These are phyloP conservation scores for Musa acuminata DNA, from an alignment of 176 grass and related monocot genomes.

Conservation along the genomic window DNA sequence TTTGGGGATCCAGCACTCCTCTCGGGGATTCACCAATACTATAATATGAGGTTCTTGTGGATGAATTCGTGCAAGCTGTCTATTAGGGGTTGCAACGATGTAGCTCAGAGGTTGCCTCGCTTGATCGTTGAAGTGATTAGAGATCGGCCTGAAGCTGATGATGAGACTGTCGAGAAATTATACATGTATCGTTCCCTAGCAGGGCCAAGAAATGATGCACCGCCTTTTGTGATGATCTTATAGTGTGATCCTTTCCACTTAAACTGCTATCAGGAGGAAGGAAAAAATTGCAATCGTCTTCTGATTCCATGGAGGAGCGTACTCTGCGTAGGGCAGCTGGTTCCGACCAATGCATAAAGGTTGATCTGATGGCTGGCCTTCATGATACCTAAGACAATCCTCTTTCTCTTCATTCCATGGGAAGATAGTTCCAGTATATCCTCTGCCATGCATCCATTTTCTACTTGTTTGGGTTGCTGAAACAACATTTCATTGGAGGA, in stretches of 20 bases:
- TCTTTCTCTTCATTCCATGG: not conserved
- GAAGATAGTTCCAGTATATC: too few relatives aligned
- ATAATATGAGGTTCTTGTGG: slow-evolving; percentile 23
- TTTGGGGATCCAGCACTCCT: slow-evolving; percentile 3
- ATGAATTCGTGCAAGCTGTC: slow-evolving; percentile 15
- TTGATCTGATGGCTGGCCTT: not conserved
- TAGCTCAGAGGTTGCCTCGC: slow-evolving; percentile 9
- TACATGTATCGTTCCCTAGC: slow-evolving; percentile 3
- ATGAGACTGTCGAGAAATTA: slow-evolving; percentile 7
- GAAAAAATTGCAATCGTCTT: too few relatives aligned
- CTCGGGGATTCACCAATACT: slow-evolving; percentile 10
- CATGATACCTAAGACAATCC: slow-evolving; percentile 15
- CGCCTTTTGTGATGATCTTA: slow-evolving; percentile 10
- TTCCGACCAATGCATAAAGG: not conserved
- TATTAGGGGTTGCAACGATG: slow-evolving; percentile 3
- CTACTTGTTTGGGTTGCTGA: too few relatives aligned
- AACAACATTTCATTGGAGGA: too few relatives aligned
- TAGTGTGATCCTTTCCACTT: not conserved
- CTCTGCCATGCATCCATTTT: too few relatives aligned
- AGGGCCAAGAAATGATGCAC: not conserved
- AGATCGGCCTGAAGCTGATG: not conserved
- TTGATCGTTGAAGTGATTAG: slow-evolving; percentile 11
- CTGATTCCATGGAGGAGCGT: too few relatives aligned
- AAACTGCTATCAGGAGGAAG: too few relatives aligned
- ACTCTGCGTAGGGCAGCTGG: too few relatives aligned